Conservation (phyloP, 2,329 filamentous ascomycete genomes). For the Diplodia corticola region DNA sequence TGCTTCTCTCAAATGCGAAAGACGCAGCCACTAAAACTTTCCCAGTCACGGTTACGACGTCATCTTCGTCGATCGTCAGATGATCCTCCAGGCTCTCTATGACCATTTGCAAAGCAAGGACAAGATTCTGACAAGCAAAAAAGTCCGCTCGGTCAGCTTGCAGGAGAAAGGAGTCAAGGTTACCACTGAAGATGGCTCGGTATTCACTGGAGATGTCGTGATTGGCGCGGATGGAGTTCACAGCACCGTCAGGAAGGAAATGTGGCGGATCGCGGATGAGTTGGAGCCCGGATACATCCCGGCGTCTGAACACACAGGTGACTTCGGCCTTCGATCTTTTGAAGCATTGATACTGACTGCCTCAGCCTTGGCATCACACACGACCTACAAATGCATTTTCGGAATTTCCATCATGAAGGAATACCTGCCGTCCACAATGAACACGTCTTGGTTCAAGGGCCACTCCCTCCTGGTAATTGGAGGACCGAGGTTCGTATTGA, state of each 20-base stretch:
- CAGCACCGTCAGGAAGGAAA: slow-evolving; percentile 10
- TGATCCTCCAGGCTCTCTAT: slow-evolving; percentile 28
- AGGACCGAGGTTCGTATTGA: slow-evolving; percentile 24
- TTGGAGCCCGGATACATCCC: slow-evolving; percentile 8
- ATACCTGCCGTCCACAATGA: slow-evolving; percentile 6
- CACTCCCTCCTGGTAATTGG: slow-evolving; percentile 26
- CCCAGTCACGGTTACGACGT: slow-evolving; percentile 12
- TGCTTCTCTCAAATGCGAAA: too few relatives aligned
- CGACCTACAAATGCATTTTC: slow-evolving; percentile 15
- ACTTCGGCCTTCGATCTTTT: background rate
- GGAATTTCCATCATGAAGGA: slow-evolving; percentile 16
- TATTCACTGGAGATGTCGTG: slow-evolving; percentile 11
- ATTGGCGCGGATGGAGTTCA: slow-evolving; percentile 22
- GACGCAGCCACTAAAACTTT: background rate
- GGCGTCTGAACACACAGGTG: background rate
- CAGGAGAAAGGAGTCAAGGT: background rate
- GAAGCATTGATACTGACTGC: background rate
- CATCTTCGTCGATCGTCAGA: slow-evolving; percentile 23
- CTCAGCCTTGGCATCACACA: background rate
- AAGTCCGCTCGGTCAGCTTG: background rate
- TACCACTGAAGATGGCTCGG: background rate
- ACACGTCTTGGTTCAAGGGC: slow-evolving; percentile 20
- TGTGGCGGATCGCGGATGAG: slow-evolving; percentile 25
- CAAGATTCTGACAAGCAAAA: slow-evolving; percentile 2
- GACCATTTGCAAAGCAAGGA: slow-evolving; percentile 19